Conservation (phyloP, 192 early-diverging fungal genomes). For the Coemansia sp. region DNA sequence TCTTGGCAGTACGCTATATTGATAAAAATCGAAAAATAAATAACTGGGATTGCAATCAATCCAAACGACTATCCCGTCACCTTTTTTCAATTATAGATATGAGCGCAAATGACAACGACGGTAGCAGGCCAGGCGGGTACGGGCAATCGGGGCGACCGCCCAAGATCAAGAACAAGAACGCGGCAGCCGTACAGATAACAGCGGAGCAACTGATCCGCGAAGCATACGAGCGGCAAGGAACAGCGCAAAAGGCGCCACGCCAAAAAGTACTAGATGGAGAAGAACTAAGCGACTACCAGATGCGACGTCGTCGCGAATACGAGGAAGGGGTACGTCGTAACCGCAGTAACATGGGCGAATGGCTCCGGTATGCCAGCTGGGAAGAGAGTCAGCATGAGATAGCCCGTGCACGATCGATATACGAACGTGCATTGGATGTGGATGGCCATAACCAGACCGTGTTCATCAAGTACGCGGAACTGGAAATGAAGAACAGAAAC, state of each 20-base stretch:
- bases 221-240: constrained; percentile 80
- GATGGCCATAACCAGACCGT: constrained; percentile 84
- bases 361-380: constrained; percentile 96
- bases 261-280: constrained; percentile 92
- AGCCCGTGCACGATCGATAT: constrained; percentile 81
- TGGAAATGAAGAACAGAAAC: constrained; percentile 98
- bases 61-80: too few species aligned
- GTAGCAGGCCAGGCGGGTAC: constrained; percentile 35
- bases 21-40: too few species aligned
- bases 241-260: constrained; percentile 62
- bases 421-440: constrained; percentile 89
- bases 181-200: constrained; percentile 96
- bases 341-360: constrained; percentile 80
- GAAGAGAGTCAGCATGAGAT: constrained; percentile 90
- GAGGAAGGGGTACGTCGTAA: constrained; percentile 90
- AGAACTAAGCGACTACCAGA: constrained; percentile 88
- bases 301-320: constrained; percentile 89
- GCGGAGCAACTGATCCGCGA: constrained; percentile 98
- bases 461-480: constrained; percentile 91
- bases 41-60: too few species aligned
- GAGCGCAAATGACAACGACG: not conserved
- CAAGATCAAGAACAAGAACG: constrained; percentile 96
- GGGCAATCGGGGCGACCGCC: constrained; percentile 34
- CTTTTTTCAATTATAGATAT: too few species aligned
- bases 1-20: too few species aligned